Evolutionary conservation across 768 basidiomycete genomes (phyloP), one percentile per base, ranked within the genome.

Genomic region (Boletus rubescentipes): DNA sequence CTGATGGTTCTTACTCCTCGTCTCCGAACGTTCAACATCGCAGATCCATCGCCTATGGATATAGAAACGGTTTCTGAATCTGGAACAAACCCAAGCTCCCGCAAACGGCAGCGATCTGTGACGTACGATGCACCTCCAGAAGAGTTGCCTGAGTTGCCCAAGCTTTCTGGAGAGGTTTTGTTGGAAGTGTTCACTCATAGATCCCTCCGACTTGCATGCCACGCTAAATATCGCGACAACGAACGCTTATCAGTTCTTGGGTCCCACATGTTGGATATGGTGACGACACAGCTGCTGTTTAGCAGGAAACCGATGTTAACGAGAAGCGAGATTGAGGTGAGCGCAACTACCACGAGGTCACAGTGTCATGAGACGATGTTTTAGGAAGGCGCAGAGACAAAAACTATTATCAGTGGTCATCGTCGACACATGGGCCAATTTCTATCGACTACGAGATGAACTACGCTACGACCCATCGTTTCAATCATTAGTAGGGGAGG

Each of bases 101-200:
- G 74, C 66, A 78, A 77, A 61, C 75, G 75, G 48, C 68, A 72
- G 48, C 71, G 70, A 53, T 69, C 72, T 48, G 42, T 64, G 55
- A 72, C 66, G 52, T 63, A 64, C 51, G 64, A 66, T 53, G 65
- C 55, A 48, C 55, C 55, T 16, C 62, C 60, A 45, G 66, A 61
- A 54, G 68, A 67, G 52, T 62, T 71, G 47, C 80, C 78, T 46
- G 72, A 72, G 21, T 65, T 81, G 55, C 87, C 82, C 41, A 75
- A 73, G 64, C 72, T 81, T 53, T 73, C 74, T 30, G 77, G 75
- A 51, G 81, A 85, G 46, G 71, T 82, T 35, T 72, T 84, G 59
- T 78, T 90, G 48, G 80, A 86, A 60, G 83, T 88, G 48, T 89
- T 80, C 61, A 88, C 86, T 12, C 88, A 91, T 65, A 77, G 70